A percentile compares a stretch with the other conserved stretches of the same genome.
Evolutionary conservation across 2,329 filamentous ascomycete species (phyloP).

Genomic region (Xylaria sp.): DNA sequence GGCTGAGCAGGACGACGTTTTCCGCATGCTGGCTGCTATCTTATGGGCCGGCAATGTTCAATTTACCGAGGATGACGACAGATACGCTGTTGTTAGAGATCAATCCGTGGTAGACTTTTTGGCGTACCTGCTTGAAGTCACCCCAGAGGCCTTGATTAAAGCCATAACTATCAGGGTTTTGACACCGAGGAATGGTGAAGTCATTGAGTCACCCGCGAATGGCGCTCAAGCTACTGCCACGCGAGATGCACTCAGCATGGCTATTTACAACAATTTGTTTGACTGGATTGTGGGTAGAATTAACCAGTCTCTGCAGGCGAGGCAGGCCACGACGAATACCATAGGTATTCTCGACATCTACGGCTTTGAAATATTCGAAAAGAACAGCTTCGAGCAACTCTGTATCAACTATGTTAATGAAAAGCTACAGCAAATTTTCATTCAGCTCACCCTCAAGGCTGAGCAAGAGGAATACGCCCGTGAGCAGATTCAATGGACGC

Average conservation of each 20-base stretch:
- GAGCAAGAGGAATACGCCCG: slow-evolving; percentile 97
- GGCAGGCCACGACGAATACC: slow-evolving; percentile 79
- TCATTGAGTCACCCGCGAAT: slow-evolving; percentile 83
- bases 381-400: slow-evolving; percentile 98
- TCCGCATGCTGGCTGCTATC: slow-evolving; percentile 91
- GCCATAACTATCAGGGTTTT: slow-evolving; percentile 91
- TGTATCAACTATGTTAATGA: slow-evolving; percentile 99
- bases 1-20: slow-evolving; percentile 93
- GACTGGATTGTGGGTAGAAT: slow-evolving; percentile 97
- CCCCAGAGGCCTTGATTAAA: slow-evolving; percentile 81
- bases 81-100: slow-evolving; percentile 87
- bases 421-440: slow-evolving; percentile 99
- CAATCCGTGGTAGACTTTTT: slow-evolving; percentile 94
- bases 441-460: slow-evolving; percentile 93
- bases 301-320: slow-evolving; percentile 86
- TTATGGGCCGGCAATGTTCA: slow-evolving; percentile 95
- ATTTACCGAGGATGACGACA: slow-evolving; percentile 88
- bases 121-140: slow-evolving; percentile 91
- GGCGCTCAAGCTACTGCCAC: slow-evolving; percentile 86
- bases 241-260: slow-evolving; percentile 90
- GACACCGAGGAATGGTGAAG: slow-evolving; percentile 72
- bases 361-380: slow-evolving; percentile 98
- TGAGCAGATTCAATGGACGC: slow-evolving; percentile 98
- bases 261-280: slow-evolving; percentile 97
- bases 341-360: slow-evolving; percentile 99